These are phyloP conservation scores for Sinapis alba DNA, from an alignment of 441 rosid species.

Conservation along the genomic window DNA sequence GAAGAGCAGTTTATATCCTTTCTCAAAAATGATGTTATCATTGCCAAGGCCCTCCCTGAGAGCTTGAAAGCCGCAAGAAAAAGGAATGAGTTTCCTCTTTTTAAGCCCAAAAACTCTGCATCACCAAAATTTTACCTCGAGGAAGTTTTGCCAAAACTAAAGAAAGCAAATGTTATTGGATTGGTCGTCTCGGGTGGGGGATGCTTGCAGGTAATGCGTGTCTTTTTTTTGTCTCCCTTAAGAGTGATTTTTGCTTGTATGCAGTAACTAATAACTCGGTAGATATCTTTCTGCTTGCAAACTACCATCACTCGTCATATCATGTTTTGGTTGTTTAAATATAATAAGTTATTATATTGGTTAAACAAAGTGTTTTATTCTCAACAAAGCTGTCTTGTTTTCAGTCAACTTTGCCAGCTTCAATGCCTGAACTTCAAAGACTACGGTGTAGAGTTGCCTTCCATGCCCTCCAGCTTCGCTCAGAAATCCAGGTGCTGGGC, in stretches of 20 bases:
- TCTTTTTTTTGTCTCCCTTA: not conserved
- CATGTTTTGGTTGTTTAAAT: not conserved
- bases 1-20: slow-evolving; percentile 95
- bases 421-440: slow-evolving; percentile 87
- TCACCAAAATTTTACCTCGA: slow-evolving; percentile 76
- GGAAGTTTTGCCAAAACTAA: slow-evolving; percentile 79
- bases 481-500: slow-evolving; percentile 82
- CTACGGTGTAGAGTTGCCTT: slow-evolving; percentile 97
- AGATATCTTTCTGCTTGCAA: slow-evolving; percentile 17
- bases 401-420: slow-evolving; percentile 84
- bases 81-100: slow-evolving; percentile 72
- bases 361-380: not conserved
- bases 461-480: slow-evolving; percentile 93
- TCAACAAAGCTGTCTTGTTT: slow-evolving; percentile 30
- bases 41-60: slow-evolving; percentile 79
- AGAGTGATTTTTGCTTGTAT: slow-evolving; percentile 1
- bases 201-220: slow-evolving; percentile 76
- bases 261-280: not conserved
- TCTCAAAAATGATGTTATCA: slow-evolving; percentile 73
- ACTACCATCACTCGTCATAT: not conserved
- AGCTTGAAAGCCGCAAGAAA: slow-evolving; percentile 79
- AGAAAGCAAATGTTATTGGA: slow-evolving; percentile 75
- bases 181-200: slow-evolving; percentile 83
- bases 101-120: slow-evolving; percentile 77
- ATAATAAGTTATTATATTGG: not conserved